Percentiles rank a stretch among this genome's conserved stretches.
phyloP scores from a whole-genome alignment of 352 stramenopile genomes.

The Phytophthora pluvialis region DNA sequence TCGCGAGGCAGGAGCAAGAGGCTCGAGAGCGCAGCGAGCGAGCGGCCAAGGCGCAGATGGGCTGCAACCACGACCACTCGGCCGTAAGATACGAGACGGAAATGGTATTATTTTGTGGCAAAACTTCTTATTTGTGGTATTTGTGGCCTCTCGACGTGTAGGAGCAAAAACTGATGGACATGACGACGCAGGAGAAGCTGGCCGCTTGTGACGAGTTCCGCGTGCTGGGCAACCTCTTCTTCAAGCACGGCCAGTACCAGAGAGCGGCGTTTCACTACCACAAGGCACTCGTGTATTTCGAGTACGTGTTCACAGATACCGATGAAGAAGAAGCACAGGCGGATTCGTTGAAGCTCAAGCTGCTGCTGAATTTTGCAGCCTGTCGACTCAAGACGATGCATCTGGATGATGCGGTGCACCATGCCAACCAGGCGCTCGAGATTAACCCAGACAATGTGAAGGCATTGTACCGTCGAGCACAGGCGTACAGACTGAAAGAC shows the following conservation, averaged over 20 bases:
- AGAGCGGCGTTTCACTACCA: conserved; percentile 85
- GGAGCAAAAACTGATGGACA: conserved; percentile 90
- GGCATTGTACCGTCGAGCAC: conserved; percentile 70
- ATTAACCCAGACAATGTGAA: conserved; percentile 67
- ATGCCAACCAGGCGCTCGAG: conserved; percentile 62
- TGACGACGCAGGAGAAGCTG: conserved; percentile 73
- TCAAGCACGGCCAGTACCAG: conserved; percentile 81
- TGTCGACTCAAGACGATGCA: conserved; percentile 79
- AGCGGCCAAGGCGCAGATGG: conserved; percentile 48
- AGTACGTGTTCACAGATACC: conserved; percentile 85
- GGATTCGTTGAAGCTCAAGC: conserved; percentile 58
- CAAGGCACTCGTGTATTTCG: conserved; percentile 85
- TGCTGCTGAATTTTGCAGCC: conserved; percentile 79
- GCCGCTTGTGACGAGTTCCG: conserved; percentile 70
- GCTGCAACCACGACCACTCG: conserved; percentile 89
- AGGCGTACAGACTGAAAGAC: conserved; percentile 69
- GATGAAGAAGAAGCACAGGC: conserved; percentile 56
- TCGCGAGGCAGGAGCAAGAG: conserved; percentile 67
- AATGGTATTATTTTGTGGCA: conserved; percentile 8
- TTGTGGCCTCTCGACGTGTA: background rate
- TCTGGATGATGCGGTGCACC: conserved; percentile 73
- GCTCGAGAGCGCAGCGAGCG: conserved; percentile 69
- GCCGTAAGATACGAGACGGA: conserved; percentile 35
- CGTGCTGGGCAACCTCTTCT: conserved; percentile 76
- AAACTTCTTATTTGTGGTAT: conserved; percentile 17